Evolutionary conservation across 1,139 yeast genomes (phyloP).

Genomic region (Blastobotrys persicus): DNA sequence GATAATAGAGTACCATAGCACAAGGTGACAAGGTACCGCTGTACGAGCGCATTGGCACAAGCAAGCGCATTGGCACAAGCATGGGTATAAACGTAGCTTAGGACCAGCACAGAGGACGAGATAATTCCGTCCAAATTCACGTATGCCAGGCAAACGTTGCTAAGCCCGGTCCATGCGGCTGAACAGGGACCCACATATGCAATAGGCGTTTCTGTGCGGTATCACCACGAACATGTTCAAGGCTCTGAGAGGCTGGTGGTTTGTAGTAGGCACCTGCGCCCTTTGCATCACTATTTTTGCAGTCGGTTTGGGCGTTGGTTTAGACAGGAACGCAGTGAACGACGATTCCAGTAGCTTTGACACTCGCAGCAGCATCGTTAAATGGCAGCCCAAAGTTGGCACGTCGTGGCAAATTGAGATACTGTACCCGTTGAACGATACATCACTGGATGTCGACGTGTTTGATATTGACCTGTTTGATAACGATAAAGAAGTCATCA

Average conservation of each 20-base stretch:
- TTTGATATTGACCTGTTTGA: slow-evolving; percentile 25
- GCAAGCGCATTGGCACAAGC: no score
- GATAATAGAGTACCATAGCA: no score
- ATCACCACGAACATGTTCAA: neutral
- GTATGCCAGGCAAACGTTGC: no score
- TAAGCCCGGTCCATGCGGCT: no score
- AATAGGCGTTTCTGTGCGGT: no score
- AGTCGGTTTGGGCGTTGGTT: neutral
- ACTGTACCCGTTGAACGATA: slow-evolving; percentile 15
- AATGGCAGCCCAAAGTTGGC: slow-evolving; percentile 19
- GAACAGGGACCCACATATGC: no score
- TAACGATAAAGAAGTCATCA: slow-evolving; percentile 13
- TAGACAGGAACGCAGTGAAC: neutral
- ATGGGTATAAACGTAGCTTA: no score
- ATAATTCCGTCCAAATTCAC: no score
- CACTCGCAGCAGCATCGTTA: neutral
- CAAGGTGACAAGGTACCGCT: no score
- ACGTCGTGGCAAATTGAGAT: slow-evolving; percentile 22
- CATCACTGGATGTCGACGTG: slow-evolving; percentile 17
- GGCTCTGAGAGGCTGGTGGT: neutral
- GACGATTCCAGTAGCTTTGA: neutral
- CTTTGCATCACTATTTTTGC: neutral
- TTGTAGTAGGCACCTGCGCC: neutral
- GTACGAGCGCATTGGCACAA: no score
- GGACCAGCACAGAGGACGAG: no score